Percentiles rank a stretch among this genome's conserved stretches.
These are phyloP conservation scores for Pythium sukuiense DNA, from an alignment of 352 stramenopile species.

Conservation along the genomic window DNA sequence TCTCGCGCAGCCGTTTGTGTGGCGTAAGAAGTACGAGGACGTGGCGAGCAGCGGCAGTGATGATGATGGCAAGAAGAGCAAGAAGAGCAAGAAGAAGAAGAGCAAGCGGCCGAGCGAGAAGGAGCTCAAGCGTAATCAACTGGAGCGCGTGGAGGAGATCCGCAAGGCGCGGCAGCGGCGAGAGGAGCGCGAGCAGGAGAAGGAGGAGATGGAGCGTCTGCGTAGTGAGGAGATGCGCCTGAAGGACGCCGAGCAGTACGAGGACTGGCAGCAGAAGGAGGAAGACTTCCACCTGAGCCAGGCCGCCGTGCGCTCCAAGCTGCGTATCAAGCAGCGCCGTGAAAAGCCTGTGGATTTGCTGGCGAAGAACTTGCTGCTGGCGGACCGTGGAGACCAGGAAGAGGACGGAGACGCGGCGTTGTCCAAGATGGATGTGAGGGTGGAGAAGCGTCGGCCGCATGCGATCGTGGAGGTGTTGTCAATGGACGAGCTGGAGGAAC, in stretches of 20 bases:
- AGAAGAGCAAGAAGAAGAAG: conserved; percentile 25
- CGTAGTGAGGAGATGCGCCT: conserved; percentile 94
- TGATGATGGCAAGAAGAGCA: conserved; percentile 12
- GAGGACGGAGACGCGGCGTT: conserved; percentile 73
- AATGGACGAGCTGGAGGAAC: conserved; percentile 75
- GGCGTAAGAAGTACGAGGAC: conserved; percentile 95
- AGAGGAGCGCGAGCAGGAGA: conserved; percentile 87
- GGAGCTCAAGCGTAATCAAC: conserved; percentile 66
- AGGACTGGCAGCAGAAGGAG: conserved; percentile 98
- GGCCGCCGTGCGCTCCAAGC: conserved; percentile 89
- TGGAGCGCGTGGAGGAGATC: conserved; percentile 94
- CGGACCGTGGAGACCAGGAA: conserved; percentile 71
- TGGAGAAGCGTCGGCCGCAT: conserved; percentile 77
- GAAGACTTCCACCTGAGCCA: conserved; percentile 97
- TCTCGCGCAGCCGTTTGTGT: conserved; percentile 96
- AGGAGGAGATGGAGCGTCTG: conserved; percentile 95
- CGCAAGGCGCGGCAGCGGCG: conserved; percentile 92
- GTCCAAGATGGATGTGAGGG: conserved; percentile 63
- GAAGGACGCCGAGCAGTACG: conserved; percentile 95
- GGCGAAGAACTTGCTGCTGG: conserved; percentile 98
- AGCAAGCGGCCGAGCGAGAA: conserved; percentile 37
- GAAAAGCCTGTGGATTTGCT: conserved; percentile 96
- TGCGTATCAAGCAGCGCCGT: conserved; percentile 87
- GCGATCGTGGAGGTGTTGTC: conserved; percentile 77
- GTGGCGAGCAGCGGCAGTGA: conserved; percentile 10